These are phyloP conservation scores for Lunasporangiospora selenospora DNA, from an alignment of 192 early-diverging fungal genomes.

Conservation along the genomic window DNA sequence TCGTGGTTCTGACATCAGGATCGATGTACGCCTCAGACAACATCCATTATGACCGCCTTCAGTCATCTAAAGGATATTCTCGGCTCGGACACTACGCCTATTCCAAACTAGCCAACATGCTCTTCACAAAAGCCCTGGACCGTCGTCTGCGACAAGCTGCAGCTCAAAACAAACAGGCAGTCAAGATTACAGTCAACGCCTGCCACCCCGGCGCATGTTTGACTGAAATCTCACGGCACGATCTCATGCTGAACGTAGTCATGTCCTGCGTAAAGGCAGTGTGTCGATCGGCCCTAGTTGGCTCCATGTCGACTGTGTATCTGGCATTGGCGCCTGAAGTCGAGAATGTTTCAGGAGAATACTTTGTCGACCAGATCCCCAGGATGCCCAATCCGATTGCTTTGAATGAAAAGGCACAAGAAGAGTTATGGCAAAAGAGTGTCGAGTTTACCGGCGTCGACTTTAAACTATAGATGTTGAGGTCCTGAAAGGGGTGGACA, in stretches of 20 bases:
- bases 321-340: slow-evolving; percentile 52
- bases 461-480: slow-evolving; percentile 6
- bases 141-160: slow-evolving; percentile 39
- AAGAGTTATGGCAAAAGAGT: slow-evolving; percentile 38
- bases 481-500: not conserved
- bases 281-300: slow-evolving; percentile 46
- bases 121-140: slow-evolving; percentile 56
- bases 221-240: slow-evolving; percentile 58
- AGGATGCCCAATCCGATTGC: slow-evolving; percentile 27
- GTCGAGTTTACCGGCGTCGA: slow-evolving; percentile 39
- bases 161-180: too few species aligned
- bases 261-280: slow-evolving; percentile 40
- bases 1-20: slow-evolving; percentile 56
- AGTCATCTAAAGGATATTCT: slow-evolving; percentile 54
- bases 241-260: slow-evolving; percentile 46
- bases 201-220: slow-evolving; percentile 62
- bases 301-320: slow-evolving; percentile 52
- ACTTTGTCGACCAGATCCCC: slow-evolving; percentile 49
- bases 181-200: slow-evolving; percentile 59
- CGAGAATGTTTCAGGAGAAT: slow-evolving; percentile 47
- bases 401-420: slow-evolving; percentile 12
- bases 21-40: slow-evolving; percentile 52
- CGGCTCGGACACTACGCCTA: slow-evolving; percentile 62
- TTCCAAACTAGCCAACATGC: slow-evolving; percentile 62
- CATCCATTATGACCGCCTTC: slow-evolving; percentile 53